Percentiles rank a stretch among this genome's conserved stretches.
Conservation (phyloP, 2,329 filamentous ascomycete genomes). For the Monosporascus sp. region DNA sequence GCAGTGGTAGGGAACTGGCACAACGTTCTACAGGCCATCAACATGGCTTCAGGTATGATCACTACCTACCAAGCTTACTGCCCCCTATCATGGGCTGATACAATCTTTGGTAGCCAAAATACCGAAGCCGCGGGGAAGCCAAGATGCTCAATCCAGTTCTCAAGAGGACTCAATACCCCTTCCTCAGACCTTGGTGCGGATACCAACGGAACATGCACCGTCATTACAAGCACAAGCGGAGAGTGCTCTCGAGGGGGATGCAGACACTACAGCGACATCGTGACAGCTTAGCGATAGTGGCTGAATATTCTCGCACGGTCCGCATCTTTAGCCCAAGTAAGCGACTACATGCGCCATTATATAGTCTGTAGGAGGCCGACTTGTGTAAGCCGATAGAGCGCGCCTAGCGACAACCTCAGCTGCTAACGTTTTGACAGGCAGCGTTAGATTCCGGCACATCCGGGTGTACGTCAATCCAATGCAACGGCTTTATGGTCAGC, state of each 20-base stretch:
- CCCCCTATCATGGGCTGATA: slow-evolving; percentile 4
- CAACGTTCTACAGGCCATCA: slow-evolving; percentile 77
- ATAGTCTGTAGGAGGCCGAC: no score
- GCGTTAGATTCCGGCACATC: no score
- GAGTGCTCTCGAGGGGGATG: slow-evolving; percentile 26
- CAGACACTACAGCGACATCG: not conserved
- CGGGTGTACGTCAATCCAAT: no score
- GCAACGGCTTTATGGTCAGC: no score
- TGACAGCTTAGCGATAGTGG: not conserved
- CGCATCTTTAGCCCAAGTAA: no score
- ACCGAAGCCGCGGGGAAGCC: slow-evolving; percentile 49
- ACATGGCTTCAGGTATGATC: slow-evolving; percentile 73
- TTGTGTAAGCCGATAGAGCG: no score
- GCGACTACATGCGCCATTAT: no score
- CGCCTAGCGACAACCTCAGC: no score
- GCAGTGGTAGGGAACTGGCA: slow-evolving; percentile 86
- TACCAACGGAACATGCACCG: slow-evolving; percentile 74
- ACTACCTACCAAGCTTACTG: not conserved
- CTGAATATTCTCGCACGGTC: no score
- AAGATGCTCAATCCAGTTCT: slow-evolving; percentile 29
- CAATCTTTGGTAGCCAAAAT: slow-evolving; percentile 55
- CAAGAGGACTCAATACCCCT: slow-evolving; percentile 47
- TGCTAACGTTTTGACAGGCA: no score
- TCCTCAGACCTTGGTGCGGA: slow-evolving; percentile 78
- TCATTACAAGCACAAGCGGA: slow-evolving; percentile 58